Conservation (phyloP, 2,329 filamentous ascomycete genomes). For the Alternaria arbusti region DNA sequence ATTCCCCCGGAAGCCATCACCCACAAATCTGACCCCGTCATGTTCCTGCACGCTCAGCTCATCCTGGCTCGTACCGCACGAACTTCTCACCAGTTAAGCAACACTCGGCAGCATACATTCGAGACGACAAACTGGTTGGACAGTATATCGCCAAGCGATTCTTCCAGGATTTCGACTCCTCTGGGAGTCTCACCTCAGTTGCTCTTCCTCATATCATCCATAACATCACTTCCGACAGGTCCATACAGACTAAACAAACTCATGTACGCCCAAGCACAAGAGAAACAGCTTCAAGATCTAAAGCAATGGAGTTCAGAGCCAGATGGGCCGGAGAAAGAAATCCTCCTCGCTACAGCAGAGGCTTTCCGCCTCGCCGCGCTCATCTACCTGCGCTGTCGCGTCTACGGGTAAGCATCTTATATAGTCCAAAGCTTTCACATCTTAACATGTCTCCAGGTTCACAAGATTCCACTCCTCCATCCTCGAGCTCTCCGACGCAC, state of each 20-base stretch:
- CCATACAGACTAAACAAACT: conserved; percentile 20
- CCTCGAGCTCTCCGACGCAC: conserved; percentile 35
- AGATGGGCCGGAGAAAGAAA: conserved; percentile 30
- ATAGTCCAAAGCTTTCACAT: not conserved
- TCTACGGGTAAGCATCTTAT: conserved; percentile 33
- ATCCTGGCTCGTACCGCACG: conserved; percentile 39
- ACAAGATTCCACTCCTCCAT: conserved; percentile 41
- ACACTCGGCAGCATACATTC: conserved; percentile 30
- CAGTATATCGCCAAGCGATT: conserved; percentile 22
- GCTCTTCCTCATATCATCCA: conserved; percentile 37
- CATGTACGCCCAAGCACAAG: conserved; percentile 34
- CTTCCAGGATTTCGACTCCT: conserved; percentile 32
- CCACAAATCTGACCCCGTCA: conserved; percentile 31
- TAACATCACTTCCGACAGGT: conserved; percentile 31
- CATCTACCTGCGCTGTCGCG: conserved; percentile 40
- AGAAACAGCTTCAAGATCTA: conserved; percentile 33
- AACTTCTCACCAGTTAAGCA: conserved; percentile 25
- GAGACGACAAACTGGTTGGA: conserved; percentile 37
- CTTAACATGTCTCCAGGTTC: conserved; percentile 22
- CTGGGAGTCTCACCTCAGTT: conserved; percentile 40
- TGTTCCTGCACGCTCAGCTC: conserved; percentile 40
- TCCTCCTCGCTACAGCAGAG: conserved; percentile 39
- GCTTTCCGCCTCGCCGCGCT: conserved; percentile 40
- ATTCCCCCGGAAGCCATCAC: conserved; percentile 31
- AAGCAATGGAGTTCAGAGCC: conserved; percentile 37